Evolutionary conservation across 2,329 filamentous ascomycete genomes (phyloP).

Genomic region (Alternaria rosae): DNA sequence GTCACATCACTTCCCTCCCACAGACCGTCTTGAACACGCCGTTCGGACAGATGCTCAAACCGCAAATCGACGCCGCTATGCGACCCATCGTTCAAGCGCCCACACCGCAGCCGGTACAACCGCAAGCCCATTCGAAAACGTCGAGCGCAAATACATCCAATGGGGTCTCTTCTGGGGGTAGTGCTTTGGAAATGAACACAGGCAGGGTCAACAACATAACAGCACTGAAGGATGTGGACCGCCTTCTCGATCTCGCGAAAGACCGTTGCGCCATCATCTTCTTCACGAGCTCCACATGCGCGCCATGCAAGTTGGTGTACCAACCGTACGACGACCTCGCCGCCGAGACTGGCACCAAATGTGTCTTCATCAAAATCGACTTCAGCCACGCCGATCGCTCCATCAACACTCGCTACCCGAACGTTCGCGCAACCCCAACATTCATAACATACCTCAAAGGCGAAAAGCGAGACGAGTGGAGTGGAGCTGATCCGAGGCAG

Average conservation of each 20-base stretch:
- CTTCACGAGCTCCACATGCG: conserved; percentile 89
- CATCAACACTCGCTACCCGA: conserved; percentile 66
- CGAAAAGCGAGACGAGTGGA: conserved; percentile 79
- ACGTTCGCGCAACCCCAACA: conserved; percentile 80
- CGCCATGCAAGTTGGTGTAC: conserved; percentile 83
- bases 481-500: conserved; percentile 72
- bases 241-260: conserved; percentile 65
- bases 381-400: conserved; percentile 69
- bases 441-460: conserved; percentile 86
- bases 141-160: conserved; percentile 15
- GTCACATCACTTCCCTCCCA: conserved; percentile 84
- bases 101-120: conserved; percentile 44
- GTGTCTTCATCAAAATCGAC: conserved; percentile 83
- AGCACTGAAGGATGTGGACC: conserved; percentile 66
- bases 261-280: conserved; percentile 81
- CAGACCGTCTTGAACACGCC: conserved; percentile 84
- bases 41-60: conserved; percentile 85
- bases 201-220: conserved; percentile 68
- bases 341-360: conserved; percentile 71
- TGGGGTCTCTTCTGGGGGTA: conserved; percentile 13
- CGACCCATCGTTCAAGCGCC: conserved; percentile 68
- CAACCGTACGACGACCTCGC: conserved; percentile 83
- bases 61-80: conserved; percentile 73
- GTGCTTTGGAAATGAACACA: conserved; percentile 28
- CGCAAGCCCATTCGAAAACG: conserved; percentile 18